Base-by-base conservation (phyloP, 306 rosid genomes). In the Cucurbita argyrosperma region DNA sequence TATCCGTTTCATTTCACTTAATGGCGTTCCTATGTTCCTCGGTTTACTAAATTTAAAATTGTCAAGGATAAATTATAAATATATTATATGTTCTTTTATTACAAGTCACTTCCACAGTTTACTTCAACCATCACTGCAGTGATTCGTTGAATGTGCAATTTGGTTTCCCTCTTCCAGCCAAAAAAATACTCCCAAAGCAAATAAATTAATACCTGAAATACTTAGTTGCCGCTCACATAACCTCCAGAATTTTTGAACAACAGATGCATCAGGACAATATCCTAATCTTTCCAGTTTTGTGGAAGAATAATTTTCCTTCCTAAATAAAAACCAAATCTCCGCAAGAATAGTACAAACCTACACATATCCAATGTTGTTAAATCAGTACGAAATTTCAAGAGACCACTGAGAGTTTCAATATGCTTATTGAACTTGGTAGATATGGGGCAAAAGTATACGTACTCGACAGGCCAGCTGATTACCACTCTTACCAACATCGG, bases 401-500 rank as follows among this genome's bases (percentile, higher is more conserved):
- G 62, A 63, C 35, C 30, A n/a, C 46, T 55, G 63, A 37, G 76
- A 11, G 55, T 40, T 39, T 35, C 49, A 6, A 73, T 73, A 37
- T 19, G 54, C 65, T 67, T 19, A 57, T 23, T 40, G 77, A 74
- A 79, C 68, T 51, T 63, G 54, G 57, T 30, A 74, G 56, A 71
- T 69, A 51, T 30, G 66, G 53, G 42, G 13, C 12, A 11, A 15
- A 35, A 52, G 79, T 71, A 72, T 59, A 76, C 88, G 70, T 89
- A 94, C 98, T 83, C 90, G 85, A 86, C 86, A 77, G 72, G 86
- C 84, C 73, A 94, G 94, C 79, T 81, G 97, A 84, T 83, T 89
- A 78, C 90, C 89, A 71, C 1, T 75, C 74, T 52, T 85, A 78
- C 71, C 75, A 69, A 49, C 84, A 69, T 86, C 92, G 40, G 82